phyloP scores from a whole-genome alignment of 352 stramenopile species.

The Pelagophyceae sp. region DNA sequence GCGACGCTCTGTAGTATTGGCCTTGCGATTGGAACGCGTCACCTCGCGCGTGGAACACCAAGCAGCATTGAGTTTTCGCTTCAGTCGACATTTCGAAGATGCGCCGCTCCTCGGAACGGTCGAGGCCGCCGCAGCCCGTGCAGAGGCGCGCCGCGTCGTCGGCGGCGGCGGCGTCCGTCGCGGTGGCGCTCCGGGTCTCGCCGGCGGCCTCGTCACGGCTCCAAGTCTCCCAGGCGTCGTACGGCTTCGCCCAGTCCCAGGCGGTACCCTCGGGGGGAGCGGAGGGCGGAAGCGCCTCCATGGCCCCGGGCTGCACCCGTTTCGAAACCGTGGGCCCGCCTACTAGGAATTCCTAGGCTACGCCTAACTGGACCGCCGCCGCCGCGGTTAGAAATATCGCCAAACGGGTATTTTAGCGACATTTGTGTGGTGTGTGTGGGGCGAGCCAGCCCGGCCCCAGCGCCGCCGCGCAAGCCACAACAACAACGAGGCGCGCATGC shows the following conservation, averaged over 20 bases:
- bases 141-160: neutral
- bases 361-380: no score
- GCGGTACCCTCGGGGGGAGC: no score
- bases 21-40: neutral
- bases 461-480: no score
- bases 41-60: neutral
- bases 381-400: no score
- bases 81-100: slow-evolving; percentile 4
- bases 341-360: no score
- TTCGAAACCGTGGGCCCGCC: no score
- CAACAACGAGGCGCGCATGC: no score
- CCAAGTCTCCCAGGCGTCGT: neutral
- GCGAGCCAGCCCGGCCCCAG: no score
- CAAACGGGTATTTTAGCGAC: no score
- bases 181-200: neutral
- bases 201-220: neutral
- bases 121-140: neutral
- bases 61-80: neutral
- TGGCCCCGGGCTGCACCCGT: neutral
- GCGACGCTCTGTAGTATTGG: neutral
- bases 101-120: neutral
- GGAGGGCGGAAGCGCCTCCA: neutral
- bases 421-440: no score
- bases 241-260: neutral
- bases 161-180: no score